These are phyloP conservation scores for Pleurotus cornucopiae DNA, from an alignment of 768 basidiomycete genomes.

Conservation along the genomic window DNA sequence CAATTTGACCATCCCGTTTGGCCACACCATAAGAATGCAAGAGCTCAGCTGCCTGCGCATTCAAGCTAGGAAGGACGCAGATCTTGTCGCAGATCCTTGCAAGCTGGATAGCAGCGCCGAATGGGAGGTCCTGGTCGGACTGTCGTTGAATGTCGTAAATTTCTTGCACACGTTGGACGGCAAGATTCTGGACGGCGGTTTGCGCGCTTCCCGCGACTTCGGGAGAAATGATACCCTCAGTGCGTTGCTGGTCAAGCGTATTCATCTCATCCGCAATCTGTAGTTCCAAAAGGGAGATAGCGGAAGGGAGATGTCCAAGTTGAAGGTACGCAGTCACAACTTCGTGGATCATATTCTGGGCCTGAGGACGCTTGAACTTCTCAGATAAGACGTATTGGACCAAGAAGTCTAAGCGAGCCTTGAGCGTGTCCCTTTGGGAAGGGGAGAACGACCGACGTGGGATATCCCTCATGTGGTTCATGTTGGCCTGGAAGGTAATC, in stretches of 20 bases:
- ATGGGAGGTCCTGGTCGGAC: constrained; percentile 15
- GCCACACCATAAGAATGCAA: constrained; percentile 43
- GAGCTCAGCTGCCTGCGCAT: constrained; percentile 31
- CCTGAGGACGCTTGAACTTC: background rate
- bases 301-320: background rate
- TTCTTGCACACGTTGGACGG: background rate
- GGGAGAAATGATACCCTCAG: background rate
- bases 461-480: constrained; percentile 24
- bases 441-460: background rate
- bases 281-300: background rate
- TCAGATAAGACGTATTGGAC: background rate
- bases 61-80: constrained; percentile 24
- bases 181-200: background rate
- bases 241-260: background rate
- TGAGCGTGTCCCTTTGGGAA: background rate
- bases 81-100: constrained; percentile 28
- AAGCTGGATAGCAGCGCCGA: constrained; percentile 26
- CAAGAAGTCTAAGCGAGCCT: constrained; percentile 9
- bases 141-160: background rate
- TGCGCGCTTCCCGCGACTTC: background rate
- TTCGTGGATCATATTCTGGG: background rate
- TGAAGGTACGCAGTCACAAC: background rate
- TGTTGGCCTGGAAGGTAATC: constrained; percentile 40
- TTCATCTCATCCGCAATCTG: background rate
- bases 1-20: constrained; percentile 17